Base-by-base conservation (phyloP, 768 basidiomycete genomes). In the Amanita rubescens region DNA sequence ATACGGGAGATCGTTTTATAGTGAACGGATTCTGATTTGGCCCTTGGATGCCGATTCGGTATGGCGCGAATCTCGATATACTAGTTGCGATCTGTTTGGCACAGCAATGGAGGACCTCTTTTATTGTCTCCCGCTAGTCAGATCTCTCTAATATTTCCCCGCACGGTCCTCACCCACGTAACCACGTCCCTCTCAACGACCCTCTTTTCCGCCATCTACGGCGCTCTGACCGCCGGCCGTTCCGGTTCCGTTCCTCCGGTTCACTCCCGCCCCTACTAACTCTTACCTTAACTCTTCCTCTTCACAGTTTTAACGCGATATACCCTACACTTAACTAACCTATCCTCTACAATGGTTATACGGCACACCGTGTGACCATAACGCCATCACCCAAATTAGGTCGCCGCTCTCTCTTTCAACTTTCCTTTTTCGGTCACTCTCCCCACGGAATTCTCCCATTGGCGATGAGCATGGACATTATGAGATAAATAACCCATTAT, bases 1-100 rank as follows among this genome's bases (percentile, higher is more conserved):
- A 81, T 81, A 78, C 73, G 67, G 59, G 62, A 62, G 64, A 69
- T 69, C 65, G 71, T 73, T 80, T 77, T 81, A 81, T 80, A 80
- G 71, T 67, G 64, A 56, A 60, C 61, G 56, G 57, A 54, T 58
- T 54, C 58, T 58, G 61, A 58, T 64, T 71, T 30, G 27, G 69
- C 72, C 67, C 67, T 59, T 69, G 69, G 67, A 68, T 68, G 64
- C 67, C 57, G 54, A 61, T 71, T 64, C 67, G 66, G 69, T 58
- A 42, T 39, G 49, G 45, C 53, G 71, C 67, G 71, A 72, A 77
- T 79, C 59, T 65, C 55, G 67, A 27, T 49, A 25, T n/a, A 34
- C n/a, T 63, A 59, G 62, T 63, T 66, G 58, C 62, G 61, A 65
- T 47, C 49, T 69, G 57, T 69, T 70, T 70, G 72, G 68, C 60